A percentile compares a stretch with the other conserved stretches of the same genome.
These are phyloP conservation scores for Mitragyna speciosa DNA, from an alignment of 257 asterid species.

Conservation along the genomic window DNA sequence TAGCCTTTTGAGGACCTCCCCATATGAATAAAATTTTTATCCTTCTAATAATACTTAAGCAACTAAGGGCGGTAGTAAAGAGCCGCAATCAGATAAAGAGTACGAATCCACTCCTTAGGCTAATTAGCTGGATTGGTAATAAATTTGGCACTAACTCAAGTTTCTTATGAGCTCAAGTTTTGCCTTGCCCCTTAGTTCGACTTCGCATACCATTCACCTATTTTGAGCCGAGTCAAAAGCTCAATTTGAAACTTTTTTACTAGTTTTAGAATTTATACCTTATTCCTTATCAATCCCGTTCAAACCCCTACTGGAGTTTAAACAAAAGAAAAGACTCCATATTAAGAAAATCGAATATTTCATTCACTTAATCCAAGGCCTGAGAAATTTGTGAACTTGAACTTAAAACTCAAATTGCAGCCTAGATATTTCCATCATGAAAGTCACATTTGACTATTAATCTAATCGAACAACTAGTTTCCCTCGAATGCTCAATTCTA, in stretches of 20 bases:
- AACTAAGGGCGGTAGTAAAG: too few species aligned
- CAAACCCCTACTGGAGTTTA: neutral
- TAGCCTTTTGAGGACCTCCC: too few species aligned
- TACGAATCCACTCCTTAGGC: neutral
- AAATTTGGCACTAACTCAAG: neutral
- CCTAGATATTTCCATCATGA: too few species aligned
- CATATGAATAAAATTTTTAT: too few species aligned
- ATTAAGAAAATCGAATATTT: too few species aligned
- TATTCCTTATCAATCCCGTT: neutral
- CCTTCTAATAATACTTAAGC: too few species aligned
- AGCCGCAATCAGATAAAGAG: neutral
- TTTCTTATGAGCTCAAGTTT: neutral
- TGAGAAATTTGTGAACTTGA: neutral
- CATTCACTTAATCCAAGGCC: neutral
- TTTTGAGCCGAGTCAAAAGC: neutral
- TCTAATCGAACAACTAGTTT: too few species aligned
- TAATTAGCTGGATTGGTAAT: neutral
- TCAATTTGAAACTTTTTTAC: neutral
- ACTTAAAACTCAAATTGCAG: neutral
- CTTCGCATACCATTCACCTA: neutral
- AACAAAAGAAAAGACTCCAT: neutral
- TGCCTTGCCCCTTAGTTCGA: neutral
- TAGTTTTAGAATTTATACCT: neutral
- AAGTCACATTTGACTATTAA: too few species aligned
- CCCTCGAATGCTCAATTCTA: neutral